Evolutionary conservation across 768 basidiomycete genomes (phyloP), one percentile per base, ranked within the genome.

Genomic region (Pleurotus eryngii): DNA sequence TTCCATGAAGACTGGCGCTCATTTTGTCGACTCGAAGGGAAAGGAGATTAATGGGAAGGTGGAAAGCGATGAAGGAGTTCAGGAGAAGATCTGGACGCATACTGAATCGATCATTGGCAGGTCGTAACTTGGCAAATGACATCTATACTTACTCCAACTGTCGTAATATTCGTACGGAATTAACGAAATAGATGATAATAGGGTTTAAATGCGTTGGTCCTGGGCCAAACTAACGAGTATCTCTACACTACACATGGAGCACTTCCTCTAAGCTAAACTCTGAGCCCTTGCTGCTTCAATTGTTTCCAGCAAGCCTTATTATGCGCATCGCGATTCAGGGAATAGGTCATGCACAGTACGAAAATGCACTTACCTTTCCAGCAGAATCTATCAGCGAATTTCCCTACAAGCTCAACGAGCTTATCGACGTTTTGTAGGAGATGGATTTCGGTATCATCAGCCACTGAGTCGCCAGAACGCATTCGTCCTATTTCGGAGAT

Each of bases 11-110:
- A 18, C 39, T 9, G 51, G 51, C 6, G 51, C 38, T 42, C 51
- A 54, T 38, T 54, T 54, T 12, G 22, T 54, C 5, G 51, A 54
- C 24, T 17, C 51, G n/a, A 54, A 40, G 18, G 38, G 51, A 14
- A 54, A 54, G 51, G 51, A 54, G 51, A 22, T 54, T 37, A 42
- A 40, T 37, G 39, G 12, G 15, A 54, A 54, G 51, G 14, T 54
- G 17, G 38, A 54, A 4, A 54, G 51, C 15, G 26, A n/a, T 9
- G 37, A 22, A 4, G 51, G 39, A n/a, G 24, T 42, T 22, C 51
- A 54, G 22, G 51, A 54, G 9, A 54, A 54, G 39, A 24, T 54
- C 3, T 54, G 51, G 51, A 22, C 51, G 8, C 51, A 54, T 24
- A 54, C 51, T 3, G 37, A 40, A 22, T 40, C 37, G 6, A 54